phyloP scores from a whole-genome alignment of 805 yeast species.

The Myxozyma geophila region DNA sequence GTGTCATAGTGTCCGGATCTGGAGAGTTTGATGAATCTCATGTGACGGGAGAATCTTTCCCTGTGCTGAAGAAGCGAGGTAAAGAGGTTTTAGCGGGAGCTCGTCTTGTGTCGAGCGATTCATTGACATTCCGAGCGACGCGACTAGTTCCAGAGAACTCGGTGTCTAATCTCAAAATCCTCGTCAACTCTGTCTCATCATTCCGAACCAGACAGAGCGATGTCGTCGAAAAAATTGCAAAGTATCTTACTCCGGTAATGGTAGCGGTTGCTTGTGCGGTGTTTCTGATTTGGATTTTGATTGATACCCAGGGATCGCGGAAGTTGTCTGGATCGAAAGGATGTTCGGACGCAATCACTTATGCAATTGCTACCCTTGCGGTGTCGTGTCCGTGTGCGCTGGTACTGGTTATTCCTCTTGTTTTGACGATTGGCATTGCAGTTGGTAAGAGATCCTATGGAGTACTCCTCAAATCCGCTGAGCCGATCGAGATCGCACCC shows the following conservation, averaged over 20 bases:
- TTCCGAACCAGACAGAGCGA: conserved; percentile 72
- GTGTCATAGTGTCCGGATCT: conserved; percentile 67
- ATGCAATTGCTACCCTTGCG: conserved; percentile 23
- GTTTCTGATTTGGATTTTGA: conserved; percentile 62
- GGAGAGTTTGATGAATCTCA: conserved; percentile 88
- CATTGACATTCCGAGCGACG: conserved; percentile 59
- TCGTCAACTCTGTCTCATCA: conserved; percentile 69
- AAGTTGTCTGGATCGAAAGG: conserved; percentile 11
- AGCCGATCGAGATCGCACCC: conserved; percentile 15
- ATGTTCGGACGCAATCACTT: conserved; percentile 23
- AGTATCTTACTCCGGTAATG: conserved; percentile 69
- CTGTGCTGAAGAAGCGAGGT: conserved; percentile 61
- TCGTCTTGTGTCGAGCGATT: conserved; percentile 54
- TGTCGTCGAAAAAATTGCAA: conserved; percentile 67
- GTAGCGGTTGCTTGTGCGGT: conserved; percentile 64
- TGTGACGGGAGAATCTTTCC: conserved; percentile 79
- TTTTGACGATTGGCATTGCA: conserved; percentile 36
- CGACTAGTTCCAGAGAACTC: conserved; percentile 43
- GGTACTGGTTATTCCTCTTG: conserved; percentile 36
- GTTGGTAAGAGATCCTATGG: conserved; percentile 26
- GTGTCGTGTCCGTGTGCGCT: conserved; percentile 39
- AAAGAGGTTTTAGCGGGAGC: conserved; percentile 76
- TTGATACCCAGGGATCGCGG: conserved; percentile 63
- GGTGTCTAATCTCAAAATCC: conserved; percentile 66
- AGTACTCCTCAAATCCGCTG: conserved; percentile 29